Evolutionary conservation across 2,329 filamentous ascomycete genomes (phyloP).

Genomic region (Beauveria pseudobassiana): DNA sequence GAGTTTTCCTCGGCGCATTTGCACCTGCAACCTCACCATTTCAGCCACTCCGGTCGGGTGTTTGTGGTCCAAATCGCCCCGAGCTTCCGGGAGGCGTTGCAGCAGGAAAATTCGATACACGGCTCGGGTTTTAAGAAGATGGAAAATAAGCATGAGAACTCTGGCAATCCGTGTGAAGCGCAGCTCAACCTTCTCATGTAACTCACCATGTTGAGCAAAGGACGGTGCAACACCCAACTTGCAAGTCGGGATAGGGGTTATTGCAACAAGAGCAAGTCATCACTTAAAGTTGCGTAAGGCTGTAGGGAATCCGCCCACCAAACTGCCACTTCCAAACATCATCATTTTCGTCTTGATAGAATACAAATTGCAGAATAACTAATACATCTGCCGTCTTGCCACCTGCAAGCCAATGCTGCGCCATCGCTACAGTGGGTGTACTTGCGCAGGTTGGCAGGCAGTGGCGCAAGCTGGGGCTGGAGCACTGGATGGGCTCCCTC

Average conservation of each 20-base stretch:
- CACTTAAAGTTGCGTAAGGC: too few relatives aligned
- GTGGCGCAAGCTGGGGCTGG: conserved; percentile 1
- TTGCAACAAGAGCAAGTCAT: too few relatives aligned
- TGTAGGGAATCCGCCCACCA: too few relatives aligned
- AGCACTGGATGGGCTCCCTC: background rate
- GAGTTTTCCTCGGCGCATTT: background rate
- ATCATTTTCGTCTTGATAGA: too few relatives aligned
- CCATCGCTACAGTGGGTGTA: background rate
- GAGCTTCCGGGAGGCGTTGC: background rate
- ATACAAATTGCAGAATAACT: too few relatives aligned
- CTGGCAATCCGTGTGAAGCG: too few relatives aligned
- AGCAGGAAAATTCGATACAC: background rate
- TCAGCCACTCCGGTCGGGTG: background rate
- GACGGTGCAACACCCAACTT: too few relatives aligned
- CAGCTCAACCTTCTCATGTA: too few relatives aligned
- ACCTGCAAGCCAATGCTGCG: background rate
- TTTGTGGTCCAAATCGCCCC: background rate
- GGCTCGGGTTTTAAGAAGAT: background rate
- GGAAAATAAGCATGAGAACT: background rate
- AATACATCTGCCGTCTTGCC: too few relatives aligned
- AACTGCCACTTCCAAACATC: too few relatives aligned
- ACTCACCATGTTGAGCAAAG: too few relatives aligned
- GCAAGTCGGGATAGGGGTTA: too few relatives aligned
- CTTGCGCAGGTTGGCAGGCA: background rate
- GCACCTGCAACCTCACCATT: background rate